Conservation (phyloP, 169 alveolate species). For the Eimeria necatrix region DNA sequence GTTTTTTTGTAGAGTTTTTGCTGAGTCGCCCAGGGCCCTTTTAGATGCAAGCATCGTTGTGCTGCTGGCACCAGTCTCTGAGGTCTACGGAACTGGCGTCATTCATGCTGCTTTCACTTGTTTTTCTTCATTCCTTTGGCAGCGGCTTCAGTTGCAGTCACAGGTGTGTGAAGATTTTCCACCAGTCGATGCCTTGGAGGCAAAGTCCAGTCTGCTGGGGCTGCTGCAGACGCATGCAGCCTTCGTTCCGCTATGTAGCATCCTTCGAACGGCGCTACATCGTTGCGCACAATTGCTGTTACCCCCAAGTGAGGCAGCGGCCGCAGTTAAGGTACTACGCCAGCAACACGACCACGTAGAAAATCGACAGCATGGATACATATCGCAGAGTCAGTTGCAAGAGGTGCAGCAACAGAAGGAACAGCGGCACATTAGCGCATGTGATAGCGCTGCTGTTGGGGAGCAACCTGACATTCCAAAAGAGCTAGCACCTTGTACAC, state of each 20-base stretch:
- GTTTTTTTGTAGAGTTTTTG: constrained; percentile 38
- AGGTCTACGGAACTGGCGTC: not conserved
- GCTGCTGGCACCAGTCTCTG: not conserved
- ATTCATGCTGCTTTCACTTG: not conserved
- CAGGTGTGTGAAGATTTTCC: not conserved
- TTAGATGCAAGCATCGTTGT: not conserved
- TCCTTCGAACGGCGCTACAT: constrained; percentile 33
- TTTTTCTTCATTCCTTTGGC: too few species aligned
- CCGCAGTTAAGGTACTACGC: not conserved
- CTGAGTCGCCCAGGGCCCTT: constrained; percentile 28
- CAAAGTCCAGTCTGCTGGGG: not conserved
- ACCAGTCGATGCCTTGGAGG: not conserved
- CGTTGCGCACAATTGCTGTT: constrained; percentile 60
- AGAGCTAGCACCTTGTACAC: not conserved
- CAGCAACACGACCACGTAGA: not conserved
- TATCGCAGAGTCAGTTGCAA: not conserved
- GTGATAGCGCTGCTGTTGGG: not conserved
- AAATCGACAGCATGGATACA: not conserved
- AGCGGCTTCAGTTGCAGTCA: not conserved
- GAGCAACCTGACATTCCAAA: not conserved
- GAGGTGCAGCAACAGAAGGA: constrained; percentile 16
- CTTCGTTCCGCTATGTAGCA: not conserved
- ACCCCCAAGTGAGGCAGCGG: not conserved
- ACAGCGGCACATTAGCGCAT: not conserved
- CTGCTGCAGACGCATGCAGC: constrained; percentile 56